Base-by-base conservation (phyloP, 371 early-diverging fungal genomes). In the Mortierella sp. region DNA sequence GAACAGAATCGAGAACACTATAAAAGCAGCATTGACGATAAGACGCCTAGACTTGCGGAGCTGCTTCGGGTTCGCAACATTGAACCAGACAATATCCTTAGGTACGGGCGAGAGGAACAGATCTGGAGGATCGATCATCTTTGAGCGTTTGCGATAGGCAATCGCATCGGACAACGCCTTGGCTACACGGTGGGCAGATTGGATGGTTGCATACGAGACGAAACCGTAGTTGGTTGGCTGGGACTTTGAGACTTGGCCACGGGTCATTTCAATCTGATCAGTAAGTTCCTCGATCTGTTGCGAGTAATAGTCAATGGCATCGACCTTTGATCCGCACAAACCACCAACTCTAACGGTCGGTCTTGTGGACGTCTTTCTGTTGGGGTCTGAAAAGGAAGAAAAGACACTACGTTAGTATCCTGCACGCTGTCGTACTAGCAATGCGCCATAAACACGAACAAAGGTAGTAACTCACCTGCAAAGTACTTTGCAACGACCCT, bases 61-160 rank as follows among this genome's bases (percentile, higher is more conserved):
- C 41, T 83, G 80, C 24, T 82, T 81, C 17, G 85, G 79, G 66
- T 91, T 79, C 47, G 89, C 82, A 31, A 90, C 81, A 63, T 93
- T 94, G 49, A 87, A 80, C 94, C 94, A 95, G 44, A 93, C 84
- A 46, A 95, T 88, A 68, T 94, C 92, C 56, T 86, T 88, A 52
- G 93, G 92, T 22, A 88, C 83, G 5, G 94, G 95, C 27, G 90
- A 85, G 17, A 88, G 70, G 45, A 83, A 81, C 5, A 89, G 48
- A n/a, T 67, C 65, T 45, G 85, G 80, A 13, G 64, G 73, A 49
- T 71, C 73, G n/a, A 71, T 51, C 67, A 67, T 76, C 52, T 79
- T 72, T 59, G 82, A 53, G 34, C 55, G 50, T 7, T 57, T 62
- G 19, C 63, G 52, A 12, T 66, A 54, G 8, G 73, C 64, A 27